Evolutionary conservation across 768 basidiomycete species (phyloP), one percentile per base, ranked within the genome.

Genomic region (Trametes meyenii): DNA sequence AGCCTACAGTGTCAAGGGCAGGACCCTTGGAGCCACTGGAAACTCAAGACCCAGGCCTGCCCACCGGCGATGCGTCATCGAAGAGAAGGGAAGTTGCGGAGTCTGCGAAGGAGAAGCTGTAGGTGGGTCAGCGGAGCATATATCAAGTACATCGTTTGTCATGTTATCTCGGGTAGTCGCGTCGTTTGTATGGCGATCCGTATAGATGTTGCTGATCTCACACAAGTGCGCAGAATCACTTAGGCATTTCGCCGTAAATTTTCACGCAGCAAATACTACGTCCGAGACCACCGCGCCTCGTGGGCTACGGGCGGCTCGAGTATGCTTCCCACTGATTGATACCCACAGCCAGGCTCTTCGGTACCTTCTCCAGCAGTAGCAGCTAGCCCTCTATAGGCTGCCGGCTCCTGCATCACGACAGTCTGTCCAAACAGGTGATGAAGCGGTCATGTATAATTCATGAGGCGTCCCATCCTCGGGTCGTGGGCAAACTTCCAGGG

Each of bases 31-130:
- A 24, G n/a, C 7, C 23, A 17, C 5, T 24, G 21, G 5, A 13
- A 40, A 13, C 26, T 14, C 16, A 38, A 24, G 48, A 50, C 10
- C 2, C 33, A 17, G 19, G 48, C 36, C 38, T n/a, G 56, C 5
- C 33, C 2, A 48, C 26, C 33, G 40, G 8, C 43, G 48, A 57
- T 43, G 48, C 48, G 24, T 35, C 49, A 43, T 50, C 56, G 39
- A 48, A 50, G 26, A 38, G 10, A 17, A 33, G 40, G 48, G 39
- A 58, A 35, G 40, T 19, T n/a, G 26, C 5, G 11, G 24, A 17
- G 38, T 2, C 56, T 16, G 49, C 56, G 16, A 58, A 50, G 38
- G 56, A 58, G 48, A 58, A 50, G 56, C 39, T 58, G 56, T 58
- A 58, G 56, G 56, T 58, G 24, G 49, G 49, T 58, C 48, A 40